phyloP scores from a whole-genome alignment of 352 stramenopile genomes.

The Phytophthora lateralis region DNA sequence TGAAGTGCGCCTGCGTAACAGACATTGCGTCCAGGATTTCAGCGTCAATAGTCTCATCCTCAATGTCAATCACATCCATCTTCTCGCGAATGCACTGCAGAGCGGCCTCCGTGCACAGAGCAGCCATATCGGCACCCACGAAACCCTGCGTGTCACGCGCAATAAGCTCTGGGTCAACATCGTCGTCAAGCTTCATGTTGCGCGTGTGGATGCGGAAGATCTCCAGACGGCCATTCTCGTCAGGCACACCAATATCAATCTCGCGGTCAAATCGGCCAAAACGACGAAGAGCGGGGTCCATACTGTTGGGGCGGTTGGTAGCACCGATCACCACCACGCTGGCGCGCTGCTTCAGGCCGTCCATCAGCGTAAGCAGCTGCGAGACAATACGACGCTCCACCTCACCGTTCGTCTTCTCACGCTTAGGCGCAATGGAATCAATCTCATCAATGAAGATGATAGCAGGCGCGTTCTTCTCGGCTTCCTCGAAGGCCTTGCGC shows the following conservation, averaged over 20 bases:
- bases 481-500: slow-evolving; percentile 98
- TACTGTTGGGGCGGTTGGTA: slow-evolving; percentile 99
- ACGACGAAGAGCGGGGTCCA: slow-evolving; percentile 97
- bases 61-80: slow-evolving; percentile 99
- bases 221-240: slow-evolving; percentile 98
- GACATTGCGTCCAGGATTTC: slow-evolving; percentile 99
- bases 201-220: slow-evolving; percentile 99
- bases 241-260: slow-evolving; percentile 99
- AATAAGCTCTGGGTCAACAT: slow-evolving; percentile 98
- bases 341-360: slow-evolving; percentile 93
- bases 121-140: slow-evolving; percentile 99
- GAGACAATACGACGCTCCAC: slow-evolving; percentile 99
- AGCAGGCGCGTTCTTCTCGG: slow-evolving; percentile 99
- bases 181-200: slow-evolving; percentile 99
- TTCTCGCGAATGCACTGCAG: slow-evolving; percentile 99
- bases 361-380: slow-evolving; percentile 99
- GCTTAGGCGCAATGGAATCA: slow-evolving; percentile 97
- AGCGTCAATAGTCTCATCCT: slow-evolving; percentile 99
- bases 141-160: slow-evolving; percentile 99
- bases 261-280: slow-evolving; percentile 99
- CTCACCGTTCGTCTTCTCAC: slow-evolving; percentile 99
- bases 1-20: slow-evolving; percentile 99
- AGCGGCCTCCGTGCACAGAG: slow-evolving; percentile 97
- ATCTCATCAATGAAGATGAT: slow-evolving; percentile 99
- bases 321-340: slow-evolving; percentile 99